Evolutionary conservation across 768 basidiomycete genomes (phyloP).

Genomic region (Suillus tomentosus): DNA sequence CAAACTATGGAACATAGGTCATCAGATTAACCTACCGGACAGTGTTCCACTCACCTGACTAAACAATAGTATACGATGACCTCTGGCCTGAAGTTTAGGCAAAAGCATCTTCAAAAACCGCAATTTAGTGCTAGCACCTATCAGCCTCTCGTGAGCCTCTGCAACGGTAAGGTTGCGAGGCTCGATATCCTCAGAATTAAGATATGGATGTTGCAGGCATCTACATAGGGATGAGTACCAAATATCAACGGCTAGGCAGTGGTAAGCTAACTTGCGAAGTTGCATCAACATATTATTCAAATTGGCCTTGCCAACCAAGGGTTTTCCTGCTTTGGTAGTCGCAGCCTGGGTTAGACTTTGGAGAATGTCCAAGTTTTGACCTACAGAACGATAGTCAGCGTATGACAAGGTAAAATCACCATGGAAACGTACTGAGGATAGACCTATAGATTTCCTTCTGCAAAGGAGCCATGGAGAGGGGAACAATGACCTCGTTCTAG

Average conservation of each 20-base stretch:
- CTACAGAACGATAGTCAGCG: constrained; percentile 38
- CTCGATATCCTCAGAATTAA: constrained; percentile 80
- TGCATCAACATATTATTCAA: constrained; percentile 89
- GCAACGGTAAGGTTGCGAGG: constrained; percentile 54
- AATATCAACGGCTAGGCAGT: constrained; percentile 2
- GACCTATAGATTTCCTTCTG: constrained; percentile 90
- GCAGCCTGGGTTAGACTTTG: constrained; percentile 55
- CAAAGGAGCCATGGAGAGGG: constrained; percentile 82
- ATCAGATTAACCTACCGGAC: constrained; percentile 8
- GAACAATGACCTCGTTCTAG: constrained; percentile 90
- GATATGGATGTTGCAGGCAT: constrained; percentile 90
- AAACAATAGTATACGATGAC: constrained; percentile 89
- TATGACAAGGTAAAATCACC: constrained; percentile 16
- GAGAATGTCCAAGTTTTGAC: constrained; percentile 69
- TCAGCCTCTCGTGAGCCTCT: constrained; percentile 77
- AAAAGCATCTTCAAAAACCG: constrained; percentile 74
- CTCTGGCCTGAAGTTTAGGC: constrained; percentile 80
- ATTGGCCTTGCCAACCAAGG: constrained; percentile 48
- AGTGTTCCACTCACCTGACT: constrained; percentile 65
- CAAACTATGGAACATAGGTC: constrained; percentile 57
- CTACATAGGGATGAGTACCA: constrained; percentile 38
- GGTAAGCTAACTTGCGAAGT: constrained; percentile 66
- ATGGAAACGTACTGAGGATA: constrained; percentile 62
- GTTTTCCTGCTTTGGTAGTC: constrained; percentile 29
- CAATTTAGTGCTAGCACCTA: constrained; percentile 86